A percentile compares a stretch with the other conserved stretches of the same genome.
Conservation (phyloP, 2,329 filamentous ascomycete species). For the Phyllosticta citribraziliensis region DNA sequence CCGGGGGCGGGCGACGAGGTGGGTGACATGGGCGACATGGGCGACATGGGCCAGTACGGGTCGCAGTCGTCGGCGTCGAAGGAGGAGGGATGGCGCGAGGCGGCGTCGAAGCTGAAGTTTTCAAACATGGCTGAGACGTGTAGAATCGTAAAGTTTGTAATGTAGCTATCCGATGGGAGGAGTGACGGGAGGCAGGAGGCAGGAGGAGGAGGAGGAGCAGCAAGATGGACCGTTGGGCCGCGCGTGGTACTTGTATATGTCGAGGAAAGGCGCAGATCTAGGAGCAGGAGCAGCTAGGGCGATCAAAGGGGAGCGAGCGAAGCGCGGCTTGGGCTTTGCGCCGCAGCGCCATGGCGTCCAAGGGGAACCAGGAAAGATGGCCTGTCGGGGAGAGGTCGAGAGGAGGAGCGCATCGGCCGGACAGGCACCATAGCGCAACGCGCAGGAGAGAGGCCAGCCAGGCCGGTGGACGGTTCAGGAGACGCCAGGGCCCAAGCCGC, state of each 20-base stretch:
- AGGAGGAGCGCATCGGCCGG: not conserved
- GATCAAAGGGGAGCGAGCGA: constrained; percentile 5
- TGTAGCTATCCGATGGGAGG: not conserved
- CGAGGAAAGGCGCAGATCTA: not conserved
- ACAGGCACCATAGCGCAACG: not conserved
- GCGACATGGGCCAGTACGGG: constrained; percentile 5
- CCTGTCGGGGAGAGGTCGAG: constrained; percentile 4
- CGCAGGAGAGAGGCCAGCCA: not conserved
- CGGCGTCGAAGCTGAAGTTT: constrained; percentile 29
- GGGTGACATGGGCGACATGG: constrained; percentile 9
- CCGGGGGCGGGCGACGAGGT: constrained; percentile 7
- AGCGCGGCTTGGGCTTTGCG: not conserved
- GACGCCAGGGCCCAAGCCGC: not conserved
- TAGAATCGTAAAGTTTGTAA: not conserved
- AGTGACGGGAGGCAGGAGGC: constrained; percentile 1
- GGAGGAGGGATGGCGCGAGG: constrained; percentile 17
- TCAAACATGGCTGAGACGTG: constrained; percentile 22
- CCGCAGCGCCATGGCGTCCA: constrained; percentile 2
- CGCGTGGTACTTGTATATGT: not conserved
- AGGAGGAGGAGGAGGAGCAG: too few relatives aligned
- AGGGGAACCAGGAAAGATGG: not conserved
- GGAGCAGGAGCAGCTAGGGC: constrained; percentile 1
- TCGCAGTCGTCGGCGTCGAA: constrained; percentile 6
- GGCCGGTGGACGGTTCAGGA: not conserved
- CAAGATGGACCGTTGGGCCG: not conserved